Evolutionary conservation across 2,329 filamentous ascomycete species (phyloP).

Genomic region (Cercospora brassicicola): DNA sequence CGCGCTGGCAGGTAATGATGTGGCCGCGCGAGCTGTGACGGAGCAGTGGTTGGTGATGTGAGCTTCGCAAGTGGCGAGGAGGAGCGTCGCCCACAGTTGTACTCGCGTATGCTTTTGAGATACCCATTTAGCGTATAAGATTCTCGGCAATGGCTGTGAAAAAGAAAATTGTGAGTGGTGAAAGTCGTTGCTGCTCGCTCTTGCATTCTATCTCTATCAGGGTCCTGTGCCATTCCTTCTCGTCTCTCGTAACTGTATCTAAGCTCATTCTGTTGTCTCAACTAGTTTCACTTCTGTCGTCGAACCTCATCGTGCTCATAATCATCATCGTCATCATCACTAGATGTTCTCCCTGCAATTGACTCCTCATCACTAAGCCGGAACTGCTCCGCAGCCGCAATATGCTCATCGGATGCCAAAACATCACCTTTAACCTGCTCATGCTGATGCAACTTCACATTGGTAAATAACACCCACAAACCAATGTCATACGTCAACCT

Average conservation of each 20-base stretch:
- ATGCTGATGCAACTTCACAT: conserved; percentile 50
- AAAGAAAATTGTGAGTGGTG: too few species aligned
- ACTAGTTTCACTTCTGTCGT: background rate
- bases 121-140: conserved; percentile 2
- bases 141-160: too few species aligned
- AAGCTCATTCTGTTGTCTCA: background rate
- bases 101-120: background rate
- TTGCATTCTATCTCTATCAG: background rate
- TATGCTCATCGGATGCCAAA: background rate
- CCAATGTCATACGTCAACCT: conserved; percentile 60
- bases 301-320: background rate
- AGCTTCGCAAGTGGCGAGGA: background rate
- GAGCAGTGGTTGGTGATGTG: conserved; percentile 55
- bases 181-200: background rate
- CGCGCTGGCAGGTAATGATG: conserved; percentile 62
- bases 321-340: conserved; percentile 7
- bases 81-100: background rate
- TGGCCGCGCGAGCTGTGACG: conserved; percentile 61
- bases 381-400: conserved; percentile 1
- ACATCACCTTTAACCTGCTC: conserved; percentile 8
- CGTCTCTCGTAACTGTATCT: background rate
- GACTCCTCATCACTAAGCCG: conserved; percentile 12
- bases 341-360: background rate
- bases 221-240: background rate
- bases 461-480: conserved; percentile 60